These are phyloP conservation scores for Russula olivacea DNA, from an alignment of 768 basidiomycete species.

Conservation along the genomic window DNA sequence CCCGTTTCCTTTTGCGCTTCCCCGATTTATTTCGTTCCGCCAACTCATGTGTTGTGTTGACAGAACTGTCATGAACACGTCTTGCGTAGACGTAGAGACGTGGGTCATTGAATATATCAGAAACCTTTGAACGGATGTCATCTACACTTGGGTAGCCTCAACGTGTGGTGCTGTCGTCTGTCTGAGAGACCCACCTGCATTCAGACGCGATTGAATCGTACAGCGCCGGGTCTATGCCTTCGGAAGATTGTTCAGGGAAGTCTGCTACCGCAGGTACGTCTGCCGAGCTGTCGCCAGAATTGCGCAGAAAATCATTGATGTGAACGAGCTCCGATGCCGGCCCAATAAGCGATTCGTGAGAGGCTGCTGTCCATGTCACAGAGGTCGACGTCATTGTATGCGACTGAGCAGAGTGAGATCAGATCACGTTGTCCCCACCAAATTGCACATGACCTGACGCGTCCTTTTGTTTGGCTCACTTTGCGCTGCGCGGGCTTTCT, in stretches of 20 bases:
- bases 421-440: not conserved
- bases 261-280: not conserved
- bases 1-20: conserved; percentile 37
- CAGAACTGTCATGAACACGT: conserved; percentile 45
- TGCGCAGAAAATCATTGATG: conserved; percentile 29
- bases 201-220: conserved; percentile 29
- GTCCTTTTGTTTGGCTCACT: conserved; percentile 8
- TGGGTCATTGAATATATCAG: conserved; percentile 49
- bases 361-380: conserved; percentile 12
- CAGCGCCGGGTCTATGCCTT: not conserved
- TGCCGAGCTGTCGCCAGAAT: conserved; percentile 13
- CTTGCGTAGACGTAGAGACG: conserved; percentile 50
- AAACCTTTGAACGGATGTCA: conserved; percentile 43
- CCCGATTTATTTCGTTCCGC: conserved; percentile 30
- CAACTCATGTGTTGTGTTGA: conserved; percentile 36
- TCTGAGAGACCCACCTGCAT: conserved; percentile 32
- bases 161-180: conserved; percentile 1
- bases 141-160: conserved; percentile 39
- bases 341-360: conserved; percentile 26
- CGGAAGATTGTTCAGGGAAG: conserved; percentile 2
- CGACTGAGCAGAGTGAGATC: not conserved
- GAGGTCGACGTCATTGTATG: not conserved
- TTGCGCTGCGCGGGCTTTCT: not conserved
- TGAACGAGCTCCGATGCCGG: conserved; percentile 31
- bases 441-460: conserved; percentile 20